Evolutionary conservation across 2,329 filamentous ascomycete species (phyloP).

Genomic region (Fragosphaeria purpurea): DNA sequence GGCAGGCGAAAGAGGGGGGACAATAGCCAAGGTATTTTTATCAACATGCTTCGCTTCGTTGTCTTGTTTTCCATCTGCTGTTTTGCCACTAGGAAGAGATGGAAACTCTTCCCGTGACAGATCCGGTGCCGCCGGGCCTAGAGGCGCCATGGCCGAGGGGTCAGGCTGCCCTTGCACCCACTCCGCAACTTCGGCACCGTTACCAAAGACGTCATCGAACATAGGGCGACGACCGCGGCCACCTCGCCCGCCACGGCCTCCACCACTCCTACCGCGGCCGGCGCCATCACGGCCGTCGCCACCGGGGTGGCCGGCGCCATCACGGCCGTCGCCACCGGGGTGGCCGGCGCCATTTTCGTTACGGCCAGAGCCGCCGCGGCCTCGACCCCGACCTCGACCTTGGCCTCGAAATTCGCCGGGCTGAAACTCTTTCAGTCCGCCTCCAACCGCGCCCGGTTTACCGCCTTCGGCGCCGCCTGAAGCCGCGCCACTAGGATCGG

Average conservation of each 20-base stretch:
- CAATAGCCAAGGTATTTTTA: too few species aligned
- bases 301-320: constrained; percentile 13
- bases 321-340: neutral
- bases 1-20: constrained; percentile 23
- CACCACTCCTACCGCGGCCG: constrained; percentile 19
- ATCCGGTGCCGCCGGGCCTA: constrained; percentile 16
- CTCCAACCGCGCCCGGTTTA: neutral
- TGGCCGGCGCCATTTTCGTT: neutral
- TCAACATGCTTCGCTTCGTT: neutral
- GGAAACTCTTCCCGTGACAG: constrained; percentile 30
- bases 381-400: constrained; percentile 20
- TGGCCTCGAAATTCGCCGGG: constrained; percentile 24
- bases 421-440: constrained; percentile 16
- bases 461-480: neutral
- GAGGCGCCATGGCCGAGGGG: constrained; percentile 13
- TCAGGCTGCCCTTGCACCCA: constrained; percentile 14
- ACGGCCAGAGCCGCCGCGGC: constrained; percentile 15
- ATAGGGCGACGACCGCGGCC: constrained; percentile 9
- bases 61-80: constrained; percentile 4
- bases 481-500: neutral
- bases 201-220: constrained; percentile 12
- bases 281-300: constrained; percentile 2
- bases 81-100: constrained; percentile 23
- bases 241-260: constrained; percentile 20
- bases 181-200: constrained; percentile 12